Evolutionary conservation across 176 grass and related monocot genomes (phyloP).

Genomic region (Carex cristatella): DNA sequence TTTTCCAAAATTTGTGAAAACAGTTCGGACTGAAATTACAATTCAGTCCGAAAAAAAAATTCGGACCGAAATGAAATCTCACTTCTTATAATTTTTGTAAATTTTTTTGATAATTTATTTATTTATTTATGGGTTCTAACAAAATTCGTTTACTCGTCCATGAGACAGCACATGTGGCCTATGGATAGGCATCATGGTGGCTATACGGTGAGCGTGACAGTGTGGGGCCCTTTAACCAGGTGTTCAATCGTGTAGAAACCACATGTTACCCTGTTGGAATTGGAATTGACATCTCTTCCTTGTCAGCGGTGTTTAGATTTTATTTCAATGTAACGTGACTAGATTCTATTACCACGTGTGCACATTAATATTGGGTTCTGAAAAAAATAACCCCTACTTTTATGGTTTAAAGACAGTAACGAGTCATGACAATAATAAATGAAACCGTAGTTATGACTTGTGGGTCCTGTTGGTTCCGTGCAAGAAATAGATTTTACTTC

Average conservation of each 20-base stretch:
- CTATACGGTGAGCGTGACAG: neutral
- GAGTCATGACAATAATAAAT: too few species aligned
- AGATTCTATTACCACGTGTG: neutral
- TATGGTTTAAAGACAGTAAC: neutral
- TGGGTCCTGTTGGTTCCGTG: too few species aligned
- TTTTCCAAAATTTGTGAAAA: too few species aligned
- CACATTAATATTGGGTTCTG: neutral
- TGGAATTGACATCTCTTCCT: neutral
- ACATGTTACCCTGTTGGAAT: neutral
- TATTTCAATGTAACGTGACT: neutral
- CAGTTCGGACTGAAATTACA: too few species aligned
- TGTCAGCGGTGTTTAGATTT: neutral
- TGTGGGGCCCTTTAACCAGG: conserved; percentile 27
- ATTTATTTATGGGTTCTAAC: too few species aligned
- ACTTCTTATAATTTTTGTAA: too few species aligned
- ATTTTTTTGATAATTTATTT: too few species aligned
- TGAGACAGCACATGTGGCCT: neutral
- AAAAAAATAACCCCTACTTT: neutral
- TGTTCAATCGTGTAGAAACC: neutral
- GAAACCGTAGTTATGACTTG: too few species aligned
- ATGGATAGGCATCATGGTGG: neutral
- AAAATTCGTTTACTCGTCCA: neutral
- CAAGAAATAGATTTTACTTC: too few species aligned
- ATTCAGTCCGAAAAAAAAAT: too few species aligned
- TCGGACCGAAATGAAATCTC: too few species aligned